Evolutionary conservation across 129 eudicot species (phyloP).

Genomic region (Helichrysum umbraculigerum): DNA sequence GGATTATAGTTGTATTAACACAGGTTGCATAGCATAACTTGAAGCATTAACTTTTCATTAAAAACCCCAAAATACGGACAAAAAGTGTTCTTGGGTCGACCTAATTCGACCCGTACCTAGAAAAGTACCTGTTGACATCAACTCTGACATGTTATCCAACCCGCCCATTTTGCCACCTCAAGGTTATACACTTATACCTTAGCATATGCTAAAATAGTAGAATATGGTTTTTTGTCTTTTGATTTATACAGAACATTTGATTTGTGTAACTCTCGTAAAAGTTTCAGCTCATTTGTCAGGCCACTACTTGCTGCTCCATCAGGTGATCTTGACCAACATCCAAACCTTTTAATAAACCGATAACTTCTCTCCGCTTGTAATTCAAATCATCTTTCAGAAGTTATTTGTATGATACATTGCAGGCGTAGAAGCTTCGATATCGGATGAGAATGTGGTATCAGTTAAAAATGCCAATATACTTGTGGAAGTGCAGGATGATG

Average conservation of each 20-base stretch:
- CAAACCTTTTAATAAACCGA: slow-evolving; percentile 9
- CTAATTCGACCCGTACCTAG: neutral
- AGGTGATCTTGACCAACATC: slow-evolving; percentile 44
- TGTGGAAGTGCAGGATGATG: slow-evolving; percentile 71
- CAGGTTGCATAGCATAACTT: too few species aligned
- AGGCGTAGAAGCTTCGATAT: slow-evolving; percentile 75
- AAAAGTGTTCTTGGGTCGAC: neutral
- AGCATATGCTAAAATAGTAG: neutral
- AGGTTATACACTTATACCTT: neutral
- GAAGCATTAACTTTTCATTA: neutral
- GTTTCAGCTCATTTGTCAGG: slow-evolving; percentile 34
- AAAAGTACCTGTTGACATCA: neutral
- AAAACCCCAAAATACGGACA: neutral
- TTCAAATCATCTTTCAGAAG: neutral
- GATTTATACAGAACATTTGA: slow-evolving; percentile 39
- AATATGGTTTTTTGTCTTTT: neutral
- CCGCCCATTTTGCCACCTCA: neutral
- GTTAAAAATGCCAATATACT: slow-evolving; percentile 58
- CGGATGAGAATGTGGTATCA: slow-evolving; percentile 48
- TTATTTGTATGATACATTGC: slow-evolving; percentile 27
- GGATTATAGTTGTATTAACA: too few species aligned
- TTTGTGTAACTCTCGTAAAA: slow-evolving; percentile 23
- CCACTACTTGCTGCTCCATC: slow-evolving; percentile 68
- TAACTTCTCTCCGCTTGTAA: neutral
- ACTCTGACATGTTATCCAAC: neutral